These are phyloP conservation scores for Tylopilus felleus DNA, from an alignment of 768 basidiomycete genomes.

Conservation along the genomic window DNA sequence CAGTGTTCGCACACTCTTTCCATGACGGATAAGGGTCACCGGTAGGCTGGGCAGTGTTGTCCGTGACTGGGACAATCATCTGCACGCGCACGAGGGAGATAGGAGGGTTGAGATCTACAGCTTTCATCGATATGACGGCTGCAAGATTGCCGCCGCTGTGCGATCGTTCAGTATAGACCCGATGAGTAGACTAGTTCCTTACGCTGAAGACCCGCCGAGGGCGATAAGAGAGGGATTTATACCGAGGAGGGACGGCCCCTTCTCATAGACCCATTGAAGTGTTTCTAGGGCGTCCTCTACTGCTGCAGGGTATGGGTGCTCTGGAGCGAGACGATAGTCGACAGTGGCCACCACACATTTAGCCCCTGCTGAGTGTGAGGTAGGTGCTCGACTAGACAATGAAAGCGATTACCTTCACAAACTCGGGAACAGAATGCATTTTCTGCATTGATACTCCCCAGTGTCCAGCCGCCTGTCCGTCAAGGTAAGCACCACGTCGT, in stretches of 20 bases:
- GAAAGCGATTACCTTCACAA: constrained; percentile 23
- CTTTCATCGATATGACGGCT: constrained; percentile 64
- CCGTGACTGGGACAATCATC: constrained; percentile 70
- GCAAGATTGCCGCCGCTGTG: constrained; percentile 72
- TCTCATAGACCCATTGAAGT: constrained; percentile 29
- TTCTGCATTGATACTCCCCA: constrained; percentile 62
- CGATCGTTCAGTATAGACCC: neutral
- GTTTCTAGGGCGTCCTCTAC: constrained; percentile 38
- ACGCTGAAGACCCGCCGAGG: constrained; percentile 75
- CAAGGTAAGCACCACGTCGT: neutral
- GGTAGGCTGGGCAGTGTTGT: constrained; percentile 59
- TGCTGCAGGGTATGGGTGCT: constrained; percentile 32
- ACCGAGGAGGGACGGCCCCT: constrained; percentile 46
- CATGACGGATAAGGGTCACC: constrained; percentile 45
- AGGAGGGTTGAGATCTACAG: constrained; percentile 43
- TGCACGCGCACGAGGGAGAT: constrained; percentile 60
- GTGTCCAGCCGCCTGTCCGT: constrained; percentile 67
- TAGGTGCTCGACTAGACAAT: neutral
- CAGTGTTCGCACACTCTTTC: constrained; percentile 56
- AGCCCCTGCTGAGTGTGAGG: constrained; percentile 17
- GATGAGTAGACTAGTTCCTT: constrained; percentile 2
- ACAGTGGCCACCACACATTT: constrained; percentile 34
- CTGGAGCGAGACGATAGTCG: constrained; percentile 35
- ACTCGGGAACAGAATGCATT: constrained; percentile 48
- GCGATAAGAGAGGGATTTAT: constrained; percentile 53